Evolutionary conservation across 805 yeast species (phyloP).

Genomic region (Maudiozyma serrabonitensis): DNA sequence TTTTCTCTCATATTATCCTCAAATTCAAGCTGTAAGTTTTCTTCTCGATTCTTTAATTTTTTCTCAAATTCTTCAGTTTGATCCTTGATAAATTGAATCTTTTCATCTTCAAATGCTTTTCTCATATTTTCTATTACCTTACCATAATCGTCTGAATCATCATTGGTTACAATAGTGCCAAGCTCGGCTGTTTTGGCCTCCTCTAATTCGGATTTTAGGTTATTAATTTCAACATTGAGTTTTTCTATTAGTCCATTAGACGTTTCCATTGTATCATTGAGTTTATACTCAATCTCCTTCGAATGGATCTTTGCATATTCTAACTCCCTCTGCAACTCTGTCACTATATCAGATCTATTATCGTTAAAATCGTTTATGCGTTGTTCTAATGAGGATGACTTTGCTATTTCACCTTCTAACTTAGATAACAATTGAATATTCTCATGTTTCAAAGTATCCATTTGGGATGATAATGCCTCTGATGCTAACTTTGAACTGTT

Average conservation of each 20-base stretch:
- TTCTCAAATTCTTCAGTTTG: constrained; percentile 17
- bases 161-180: constrained; percentile 11
- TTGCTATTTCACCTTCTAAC: constrained; percentile 3
- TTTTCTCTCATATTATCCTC: neutral
- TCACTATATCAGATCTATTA: neutral
- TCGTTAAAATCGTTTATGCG: neutral
- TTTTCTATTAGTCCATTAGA: constrained; percentile 6
- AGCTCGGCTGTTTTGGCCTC: constrained; percentile 11
- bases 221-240: constrained; percentile 7
- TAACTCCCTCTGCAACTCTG: constrained; percentile 10
- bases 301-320: constrained; percentile 12
- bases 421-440: constrained; percentile 29
- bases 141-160: constrained; percentile 20
- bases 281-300: constrained; percentile 11
- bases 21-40: constrained; percentile 4
- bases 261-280: constrained; percentile 6
- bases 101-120: constrained; percentile 22
- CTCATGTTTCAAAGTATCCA: constrained; percentile 25
- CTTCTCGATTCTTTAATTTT: constrained; percentile 14
- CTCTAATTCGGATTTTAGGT: constrained; percentile 15
- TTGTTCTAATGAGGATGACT: neutral
- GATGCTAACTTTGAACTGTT: constrained; percentile 27
- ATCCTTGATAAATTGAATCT: constrained; percentile 13
- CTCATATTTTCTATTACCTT: constrained; percentile 22
- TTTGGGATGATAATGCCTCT: constrained; percentile 32